Conservation (phyloP, 1,139 yeast species). For the Hyphopichia wangnamkhiaoensis region DNA sequence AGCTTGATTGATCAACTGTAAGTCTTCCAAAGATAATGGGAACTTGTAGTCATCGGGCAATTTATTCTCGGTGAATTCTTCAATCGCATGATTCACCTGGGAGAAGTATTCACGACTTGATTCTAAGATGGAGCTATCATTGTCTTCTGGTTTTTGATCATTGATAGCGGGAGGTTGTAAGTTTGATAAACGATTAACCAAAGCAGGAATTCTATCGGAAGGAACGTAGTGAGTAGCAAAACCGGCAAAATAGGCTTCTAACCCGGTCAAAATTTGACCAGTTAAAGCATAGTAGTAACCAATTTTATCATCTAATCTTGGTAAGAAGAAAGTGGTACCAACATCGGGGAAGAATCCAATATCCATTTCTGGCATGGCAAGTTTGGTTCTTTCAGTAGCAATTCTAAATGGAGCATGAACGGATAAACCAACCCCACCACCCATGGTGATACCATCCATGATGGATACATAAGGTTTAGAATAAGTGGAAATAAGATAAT, state of each 20-base stretch:
- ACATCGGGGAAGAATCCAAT: slow-evolving; percentile 98
- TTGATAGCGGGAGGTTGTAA: slow-evolving; percentile 46
- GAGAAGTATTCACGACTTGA: slow-evolving; percentile 46
- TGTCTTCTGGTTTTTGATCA: slow-evolving; percentile 23
- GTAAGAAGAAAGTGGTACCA: slow-evolving; percentile 87
- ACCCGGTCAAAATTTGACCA: slow-evolving; percentile 74
- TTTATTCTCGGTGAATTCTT: slow-evolving; percentile 70
- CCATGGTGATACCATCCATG: slow-evolving; percentile 95
- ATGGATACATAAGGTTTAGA: slow-evolving; percentile 82
- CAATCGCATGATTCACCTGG: slow-evolving; percentile 69
- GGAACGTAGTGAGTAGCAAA: slow-evolving; percentile 90
- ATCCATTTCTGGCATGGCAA: slow-evolving; percentile 98
- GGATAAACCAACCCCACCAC: slow-evolving; percentile 94
- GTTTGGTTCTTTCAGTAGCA: slow-evolving; percentile 83
- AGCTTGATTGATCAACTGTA: slow-evolving; percentile 65
- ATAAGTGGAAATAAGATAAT: slow-evolving; percentile 77
- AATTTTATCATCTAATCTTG: slow-evolving; percentile 76
- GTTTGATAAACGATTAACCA: slow-evolving; percentile 65
- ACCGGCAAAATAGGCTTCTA: slow-evolving; percentile 80
- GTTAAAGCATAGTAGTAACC: slow-evolving; percentile 89
- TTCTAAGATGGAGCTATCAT: slow-evolving; percentile 25
- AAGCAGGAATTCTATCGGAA: slow-evolving; percentile 58
- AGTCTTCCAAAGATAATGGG: slow-evolving; percentile 56
- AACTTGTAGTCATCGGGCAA: slow-evolving; percentile 67
- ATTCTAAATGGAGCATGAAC: slow-evolving; percentile 94